Evolutionary conservation across 1,284 basidiomycete species (phyloP).

Genomic region (Papiliotrema fonsecae): DNA sequence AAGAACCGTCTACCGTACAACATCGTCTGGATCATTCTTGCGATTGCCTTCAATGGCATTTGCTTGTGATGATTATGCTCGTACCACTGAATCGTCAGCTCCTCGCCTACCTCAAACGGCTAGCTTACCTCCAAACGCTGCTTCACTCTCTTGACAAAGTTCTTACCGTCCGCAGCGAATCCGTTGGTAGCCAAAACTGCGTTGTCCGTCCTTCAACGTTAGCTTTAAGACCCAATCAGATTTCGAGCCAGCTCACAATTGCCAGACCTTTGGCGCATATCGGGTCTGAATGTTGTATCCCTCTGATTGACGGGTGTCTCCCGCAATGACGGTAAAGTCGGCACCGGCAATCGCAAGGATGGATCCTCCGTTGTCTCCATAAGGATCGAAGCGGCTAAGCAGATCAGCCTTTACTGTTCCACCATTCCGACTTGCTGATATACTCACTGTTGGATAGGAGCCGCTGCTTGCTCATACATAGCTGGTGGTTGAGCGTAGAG

Average conservation of each 20-base stretch:
- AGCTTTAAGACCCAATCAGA: not conserved
- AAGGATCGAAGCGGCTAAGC: conserved; percentile 65
- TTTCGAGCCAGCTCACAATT: conserved; percentile 39
- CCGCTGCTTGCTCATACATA: conserved; percentile 25
- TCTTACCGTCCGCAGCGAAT: conserved; percentile 90
- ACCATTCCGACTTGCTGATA: not conserved
- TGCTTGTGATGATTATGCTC: conserved; percentile 88
- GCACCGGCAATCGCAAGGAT: conserved; percentile 89
- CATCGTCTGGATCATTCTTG: conserved; percentile 92
- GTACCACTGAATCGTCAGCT: conserved; percentile 66
- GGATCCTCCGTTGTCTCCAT: conserved; percentile 85
- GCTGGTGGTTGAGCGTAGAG: conserved; percentile 29
- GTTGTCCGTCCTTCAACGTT: conserved; percentile 71
- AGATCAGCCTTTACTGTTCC: not conserved
- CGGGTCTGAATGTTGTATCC: conserved; percentile 93
- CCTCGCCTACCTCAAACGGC: not conserved
- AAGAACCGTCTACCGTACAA: conserved; percentile 90
- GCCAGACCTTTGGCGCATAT: conserved; percentile 68
- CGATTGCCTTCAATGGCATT: conserved; percentile 86
- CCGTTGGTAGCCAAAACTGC: conserved; percentile 89
- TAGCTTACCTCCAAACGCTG: conserved; percentile 76
- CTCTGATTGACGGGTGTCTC: conserved; percentile 89
- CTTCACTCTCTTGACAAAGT: conserved; percentile 90
- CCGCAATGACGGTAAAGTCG: conserved; percentile 87
- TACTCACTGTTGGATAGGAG: conserved; percentile 41